phyloP scores from a whole-genome alignment of 495 filamentous ascomycete species.

The Halenospora varia region DNA sequence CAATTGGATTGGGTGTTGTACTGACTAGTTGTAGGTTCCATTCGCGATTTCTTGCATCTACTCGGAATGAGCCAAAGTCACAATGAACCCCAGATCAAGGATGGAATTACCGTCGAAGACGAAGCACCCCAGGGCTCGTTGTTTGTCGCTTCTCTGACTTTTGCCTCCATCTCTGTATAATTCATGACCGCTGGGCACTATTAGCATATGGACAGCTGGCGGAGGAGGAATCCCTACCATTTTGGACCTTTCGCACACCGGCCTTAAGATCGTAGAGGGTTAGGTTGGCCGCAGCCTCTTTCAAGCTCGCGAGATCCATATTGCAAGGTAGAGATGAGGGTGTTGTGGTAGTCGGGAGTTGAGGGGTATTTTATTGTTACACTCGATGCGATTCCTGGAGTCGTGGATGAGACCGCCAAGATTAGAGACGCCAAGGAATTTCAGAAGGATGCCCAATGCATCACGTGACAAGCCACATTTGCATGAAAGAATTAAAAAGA shows the following conservation, averaged over 20 bases:
- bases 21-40: constrained; percentile 97
- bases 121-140: constrained; percentile 83
- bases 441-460: background rate
- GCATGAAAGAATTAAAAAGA: no score
- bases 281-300: constrained; percentile 88
- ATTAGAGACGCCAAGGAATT: no score
- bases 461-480: background rate
- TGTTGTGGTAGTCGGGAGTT: background rate
- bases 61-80: background rate
- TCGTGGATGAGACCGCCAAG: background rate
- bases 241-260: constrained; percentile 94
- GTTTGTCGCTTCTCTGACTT: constrained; percentile 97
- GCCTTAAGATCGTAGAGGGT: constrained; percentile 97
- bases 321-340: background rate
- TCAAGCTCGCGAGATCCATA: constrained; percentile 86
- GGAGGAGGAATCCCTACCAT: constrained; percentile 60
- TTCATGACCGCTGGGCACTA: constrained; percentile 85
- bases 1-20: constrained; percentile 17
- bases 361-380: background rate
- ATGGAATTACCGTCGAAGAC: constrained; percentile 5
- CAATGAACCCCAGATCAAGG: background rate
- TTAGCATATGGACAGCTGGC: constrained; percentile 15
- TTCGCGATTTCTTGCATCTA: constrained; percentile 92
- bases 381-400: background rate
- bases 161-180: constrained; percentile 99